Base-by-base conservation (phyloP, 192 early-diverging fungal species). In the Piromyces finnis region DNA sequence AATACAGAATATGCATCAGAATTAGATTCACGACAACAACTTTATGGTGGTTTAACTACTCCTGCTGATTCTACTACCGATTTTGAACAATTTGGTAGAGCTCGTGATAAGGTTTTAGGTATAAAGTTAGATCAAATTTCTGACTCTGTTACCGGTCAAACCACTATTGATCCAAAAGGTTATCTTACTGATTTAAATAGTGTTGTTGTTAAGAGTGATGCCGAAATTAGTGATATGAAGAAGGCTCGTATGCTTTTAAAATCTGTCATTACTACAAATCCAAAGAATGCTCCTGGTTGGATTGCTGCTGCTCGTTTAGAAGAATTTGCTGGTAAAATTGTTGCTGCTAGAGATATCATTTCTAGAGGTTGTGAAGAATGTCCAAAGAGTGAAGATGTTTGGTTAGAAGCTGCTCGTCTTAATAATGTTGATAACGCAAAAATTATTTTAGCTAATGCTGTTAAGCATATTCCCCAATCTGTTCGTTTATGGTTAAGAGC, bases 241-340 rank as follows among this genome's bases (percentile, higher is more conserved):
- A 93, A 95, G 77, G 96, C 97, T 1, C 89, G 98, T 9, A 86
- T 91, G 68, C 87, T 99, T 35, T 87, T 98, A 15, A 90, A 90
- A 68, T 97, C 96, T 0, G 94, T 99, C 36, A 97, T 93, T 30
- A 90, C 89, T 16, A 94, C 98, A 5, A 98, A 97, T 85, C 96
- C 96, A 15, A 95, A 96, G 81, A 94, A 98, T 80, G 96, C 95
- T 9, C 94, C 97, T 27, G 98, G 96, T 59, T 99, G 98, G 98
- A 97, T 98, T 82, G 96, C 97, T 1, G 95, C 96, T 12, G 98
- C 98, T 16, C 92, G 97, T 78, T 85, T 98, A 51, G 98, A 99
- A 86, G 97, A 99, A 84, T 88, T 93, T 12, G 96, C 95, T 1
- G 90, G 92, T 26, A 95, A 97, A 81, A 84, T 91, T 77, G 85